Evolutionary conservation across 345 rosid genomes (phyloP).

Genomic region (Brassica napus): Da-Ae NC_063441.1:20513001-20513500

Average conservation of each 20-base stretch:
- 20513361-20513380: conserved; percentile 17
- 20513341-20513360: background rate
- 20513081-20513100: background rate
- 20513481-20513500: no score
- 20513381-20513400: conserved; percentile 9
- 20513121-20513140: background rate
- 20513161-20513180: background rate
- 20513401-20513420: background rate
- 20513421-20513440: background rate
- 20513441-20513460: background rate
- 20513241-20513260: conserved; percentile 36
- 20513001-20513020: background rate
- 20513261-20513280: background rate
- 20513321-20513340: background rate
- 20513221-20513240: conserved; percentile 15
- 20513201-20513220: conserved; percentile 4
- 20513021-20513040: conserved; percentile 12
- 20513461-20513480: background rate
- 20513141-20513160: background rate
- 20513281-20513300: conserved; percentile 19
- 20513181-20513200: conserved; percentile 11
- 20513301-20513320: conserved; percentile 4
- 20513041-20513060: background rate
- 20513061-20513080: background rate
- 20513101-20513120: background rate